Conservation (phyloP, 2,329 filamentous ascomycete species). For the Beauveria sp. region DNA sequence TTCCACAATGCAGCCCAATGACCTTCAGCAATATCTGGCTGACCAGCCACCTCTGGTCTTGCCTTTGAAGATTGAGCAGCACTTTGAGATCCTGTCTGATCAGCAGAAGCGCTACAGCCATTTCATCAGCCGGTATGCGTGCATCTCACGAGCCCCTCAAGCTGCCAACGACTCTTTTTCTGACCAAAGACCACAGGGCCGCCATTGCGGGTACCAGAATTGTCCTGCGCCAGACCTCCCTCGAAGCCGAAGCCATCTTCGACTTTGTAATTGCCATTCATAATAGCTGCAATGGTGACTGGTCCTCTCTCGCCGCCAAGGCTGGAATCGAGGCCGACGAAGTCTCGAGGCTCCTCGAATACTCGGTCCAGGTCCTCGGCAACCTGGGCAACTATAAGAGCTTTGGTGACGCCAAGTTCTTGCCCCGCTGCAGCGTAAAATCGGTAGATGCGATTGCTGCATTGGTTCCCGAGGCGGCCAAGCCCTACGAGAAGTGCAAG, state of each 20-base stretch:
- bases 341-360: conserved; percentile 64
- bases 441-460: conserved; percentile 58
- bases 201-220: conserved; percentile 71
- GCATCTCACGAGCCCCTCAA: not conserved
- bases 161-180: conserved; percentile 30
- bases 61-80: conserved; percentile 80
- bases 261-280: conserved; percentile 72
- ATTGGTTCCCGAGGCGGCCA: conserved; percentile 51
- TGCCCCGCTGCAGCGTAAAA: conserved; percentile 60
- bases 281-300: conserved; percentile 59
- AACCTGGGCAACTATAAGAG: conserved; percentile 83
- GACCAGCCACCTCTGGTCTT: conserved; percentile 87
- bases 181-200: conserved; percentile 43
- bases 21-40: conserved; percentile 72
- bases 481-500: conserved; percentile 58
- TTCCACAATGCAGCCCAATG: conserved; percentile 48
- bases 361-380: conserved; percentile 69
- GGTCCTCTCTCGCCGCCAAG: conserved; percentile 58
- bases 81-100: conserved; percentile 72
- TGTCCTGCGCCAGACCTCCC: conserved; percentile 72
- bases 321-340: conserved; percentile 57
- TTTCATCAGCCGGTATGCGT: conserved; percentile 66
- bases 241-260: conserved; percentile 73
- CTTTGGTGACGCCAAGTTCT: conserved; percentile 78
- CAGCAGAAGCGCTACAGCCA: conserved; percentile 87